These are phyloP conservation scores for Scedosporium apiospermum DNA, from an alignment of 2,329 filamentous ascomycete species.

Conservation along the genomic window DNA sequence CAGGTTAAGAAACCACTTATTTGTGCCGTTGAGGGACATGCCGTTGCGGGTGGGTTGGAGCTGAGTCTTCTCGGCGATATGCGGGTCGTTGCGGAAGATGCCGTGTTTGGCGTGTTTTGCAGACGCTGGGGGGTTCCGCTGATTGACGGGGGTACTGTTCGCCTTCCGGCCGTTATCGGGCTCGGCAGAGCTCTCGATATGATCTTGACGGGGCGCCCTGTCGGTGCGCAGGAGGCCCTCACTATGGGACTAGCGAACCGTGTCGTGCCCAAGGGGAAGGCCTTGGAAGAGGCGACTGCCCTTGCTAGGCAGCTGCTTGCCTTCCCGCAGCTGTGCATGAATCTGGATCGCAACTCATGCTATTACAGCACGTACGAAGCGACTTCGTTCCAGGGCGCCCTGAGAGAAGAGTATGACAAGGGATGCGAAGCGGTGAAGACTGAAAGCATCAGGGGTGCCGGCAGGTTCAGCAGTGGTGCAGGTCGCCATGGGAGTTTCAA, in stretches of 20 bases:
- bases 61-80: constrained; percentile 38
- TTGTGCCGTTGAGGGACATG: constrained; percentile 38
- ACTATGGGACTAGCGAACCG: constrained; percentile 42
- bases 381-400: constrained; percentile 36
- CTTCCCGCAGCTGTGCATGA: constrained; percentile 45
- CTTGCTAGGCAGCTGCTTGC: constrained; percentile 34
- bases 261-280: constrained; percentile 39
- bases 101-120: constrained; percentile 41
- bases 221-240: constrained; percentile 38
- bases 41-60: constrained; percentile 43
- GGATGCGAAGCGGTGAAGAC: constrained; percentile 28
- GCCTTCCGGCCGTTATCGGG: constrained; percentile 40
- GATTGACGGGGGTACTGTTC: constrained; percentile 37
- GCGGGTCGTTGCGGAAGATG: constrained; percentile 37
- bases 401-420: constrained; percentile 35
- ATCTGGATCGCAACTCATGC: constrained; percentile 33
- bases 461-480: constrained; percentile 1
- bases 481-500: background rate
- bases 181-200: constrained; percentile 45
- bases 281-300: constrained; percentile 35
- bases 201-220: constrained; percentile 44
- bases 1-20: constrained; percentile 41
- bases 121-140: constrained; percentile 29
- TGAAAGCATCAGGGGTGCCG: constrained; percentile 25
- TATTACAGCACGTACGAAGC: constrained; percentile 42